Evolutionary conservation across 768 basidiomycete genomes (phyloP), one percentile per base, ranked within the genome.

Genomic region (Tricholoma terreum): DNA sequence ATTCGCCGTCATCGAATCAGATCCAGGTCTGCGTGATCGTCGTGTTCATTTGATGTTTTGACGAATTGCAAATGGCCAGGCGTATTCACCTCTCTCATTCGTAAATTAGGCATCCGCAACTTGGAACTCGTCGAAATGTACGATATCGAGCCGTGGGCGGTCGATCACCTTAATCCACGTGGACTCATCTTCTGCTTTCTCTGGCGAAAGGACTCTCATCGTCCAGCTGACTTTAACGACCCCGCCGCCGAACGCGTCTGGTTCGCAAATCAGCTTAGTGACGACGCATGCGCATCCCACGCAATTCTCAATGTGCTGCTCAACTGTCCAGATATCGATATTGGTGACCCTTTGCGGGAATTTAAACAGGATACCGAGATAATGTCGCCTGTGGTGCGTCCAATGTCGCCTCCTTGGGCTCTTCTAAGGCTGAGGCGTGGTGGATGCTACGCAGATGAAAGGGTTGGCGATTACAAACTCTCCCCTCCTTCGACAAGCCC

Each of bases 241-340:
- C 78, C 83, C 2, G 78, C 80, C 9, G 79, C 84, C 2, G 79
- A 81, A 57, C 73, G 69, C 24, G 78, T 87, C 8, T 87, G 85
- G 85, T 87, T 85, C 60, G 84, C 85, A 9, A 84, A 86, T 67
- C 85, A 87, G 66, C 76, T 87, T 22, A 83, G 79, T 68, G 79
- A 83, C 61, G 84, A 87, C 62, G 83, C 85, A 4, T 87, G 85
- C 64, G 84, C 84, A 7, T 83, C 84, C 0, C 81, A 80, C 61
- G 84, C 84, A 0, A 75, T 87, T 9, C 70, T 87, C 6, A 87
- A 86, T 61, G 80, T 86, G 15, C 62, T 83, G 7, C 64, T 86
- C 30, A 87, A 87, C 64, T 81, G 82, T 55, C 79, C 80, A 0
- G 69, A 72, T 24, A 67, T 85, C 17, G 73, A 82, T 14, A 61